These are phyloP conservation scores for Stagonosporopsis cucurbitacearum DNA, from an alignment of 2,329 filamentous ascomycete species.

Conservation along the genomic window DNA sequence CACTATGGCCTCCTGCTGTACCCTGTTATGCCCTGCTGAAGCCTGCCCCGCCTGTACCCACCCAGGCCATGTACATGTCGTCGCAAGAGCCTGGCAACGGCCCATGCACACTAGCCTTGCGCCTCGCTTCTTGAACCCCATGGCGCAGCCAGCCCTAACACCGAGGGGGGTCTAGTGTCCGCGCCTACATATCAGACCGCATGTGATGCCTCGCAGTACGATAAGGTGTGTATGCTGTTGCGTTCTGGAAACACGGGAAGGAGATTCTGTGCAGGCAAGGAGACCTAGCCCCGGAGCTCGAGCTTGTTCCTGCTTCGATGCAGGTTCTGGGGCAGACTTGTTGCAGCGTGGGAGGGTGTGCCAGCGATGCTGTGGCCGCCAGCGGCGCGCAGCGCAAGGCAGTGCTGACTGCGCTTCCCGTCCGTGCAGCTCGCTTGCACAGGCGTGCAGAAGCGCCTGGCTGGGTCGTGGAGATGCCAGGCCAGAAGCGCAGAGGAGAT, in stretches of 20 bases:
- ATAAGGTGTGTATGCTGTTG: neutral
- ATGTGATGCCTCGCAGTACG: conserved; percentile 7
- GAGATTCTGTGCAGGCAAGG: conserved; percentile 3
- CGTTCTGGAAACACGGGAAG: conserved; percentile 1
- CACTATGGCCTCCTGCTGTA: conserved; percentile 2
- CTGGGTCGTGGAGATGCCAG: conserved; percentile 2
- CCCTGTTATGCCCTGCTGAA: neutral
- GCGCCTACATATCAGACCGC: conserved; percentile 14
- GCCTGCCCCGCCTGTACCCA: conserved; percentile 7
- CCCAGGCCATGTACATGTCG: neutral
- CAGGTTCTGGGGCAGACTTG: neutral
- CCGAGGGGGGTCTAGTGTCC: conserved; percentile 3
- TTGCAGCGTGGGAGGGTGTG: neutral
- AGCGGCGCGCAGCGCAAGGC: neutral
- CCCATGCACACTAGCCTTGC: conserved; percentile 10
- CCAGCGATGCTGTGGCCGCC: neutral
- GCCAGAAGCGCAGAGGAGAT: conserved; percentile 2
- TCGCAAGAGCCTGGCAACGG: neutral
- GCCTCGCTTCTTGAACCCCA: conserved; percentile 14
- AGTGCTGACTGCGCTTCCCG: conserved; percentile 3
- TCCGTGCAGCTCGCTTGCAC: conserved; percentile 15
- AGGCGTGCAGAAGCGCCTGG: neutral
- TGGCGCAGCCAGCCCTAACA: neutral
- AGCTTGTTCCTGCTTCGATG: conserved; percentile 4
- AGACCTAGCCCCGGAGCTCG: neutral